Percentiles rank a stretch among this genome's conserved stretches.
phyloP scores from a whole-genome alignment of 2,329 filamentous ascomycete species.

The Aspergillus hiratsukae region DNA sequence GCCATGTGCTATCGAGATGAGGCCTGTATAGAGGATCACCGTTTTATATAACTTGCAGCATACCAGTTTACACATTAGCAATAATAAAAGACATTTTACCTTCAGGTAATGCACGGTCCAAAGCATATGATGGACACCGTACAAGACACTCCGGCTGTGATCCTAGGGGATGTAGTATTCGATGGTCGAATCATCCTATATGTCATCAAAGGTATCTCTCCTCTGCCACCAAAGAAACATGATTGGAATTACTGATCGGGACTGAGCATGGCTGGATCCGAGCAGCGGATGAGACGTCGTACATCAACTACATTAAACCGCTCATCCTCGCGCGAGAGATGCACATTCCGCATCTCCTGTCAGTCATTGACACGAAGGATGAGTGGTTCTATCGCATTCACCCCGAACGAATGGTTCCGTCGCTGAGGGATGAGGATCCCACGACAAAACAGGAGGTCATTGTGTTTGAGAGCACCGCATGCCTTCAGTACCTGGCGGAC shows the following conservation, averaged over 20 bases:
- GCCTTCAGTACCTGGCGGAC: conserved; percentile 5
- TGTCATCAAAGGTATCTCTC: conserved; percentile 1
- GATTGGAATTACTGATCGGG: neutral
- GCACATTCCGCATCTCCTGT: conserved; percentile 1
- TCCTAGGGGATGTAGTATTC: conserved; percentile 2
- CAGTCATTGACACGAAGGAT: conserved; percentile 4
- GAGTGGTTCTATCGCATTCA: conserved; percentile 5
- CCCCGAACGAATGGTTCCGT: conserved; percentile 3
- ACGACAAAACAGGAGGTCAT: neutral
- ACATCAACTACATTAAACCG: conserved; percentile 8
- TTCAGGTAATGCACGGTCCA: too few relatives aligned
- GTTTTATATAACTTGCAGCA: too few relatives aligned
- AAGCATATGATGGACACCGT: neutral
- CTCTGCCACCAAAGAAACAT: neutral
- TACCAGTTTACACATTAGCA: neutral
- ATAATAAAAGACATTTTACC: neutral
- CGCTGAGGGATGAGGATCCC: conserved; percentile 1
- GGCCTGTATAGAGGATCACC: neutral
- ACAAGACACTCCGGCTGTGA: neutral
- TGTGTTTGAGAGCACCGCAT: conserved; percentile 6
- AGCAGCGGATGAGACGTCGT: conserved; percentile 5
- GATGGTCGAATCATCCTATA: conserved; percentile 5
- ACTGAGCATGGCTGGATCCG: neutral
- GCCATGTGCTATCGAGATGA: neutral
- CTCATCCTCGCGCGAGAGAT: conserved; percentile 5